phyloP scores from a whole-genome alignment of 805 yeast genomes.

The Monosporozyma yasuniensis region DNA sequence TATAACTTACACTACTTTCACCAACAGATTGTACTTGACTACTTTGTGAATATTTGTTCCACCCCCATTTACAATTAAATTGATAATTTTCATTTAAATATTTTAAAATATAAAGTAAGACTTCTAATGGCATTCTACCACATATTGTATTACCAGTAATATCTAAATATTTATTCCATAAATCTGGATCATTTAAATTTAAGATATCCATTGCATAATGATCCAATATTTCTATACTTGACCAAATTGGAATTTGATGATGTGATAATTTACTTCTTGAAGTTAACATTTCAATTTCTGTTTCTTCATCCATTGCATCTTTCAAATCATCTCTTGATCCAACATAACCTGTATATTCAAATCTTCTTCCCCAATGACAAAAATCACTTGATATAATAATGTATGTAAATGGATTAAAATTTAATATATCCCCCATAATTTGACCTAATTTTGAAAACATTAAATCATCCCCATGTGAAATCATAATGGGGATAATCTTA shows the following conservation, averaged over 20 bases:
- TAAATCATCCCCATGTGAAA: conserved; percentile 54
- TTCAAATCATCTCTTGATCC: conserved; percentile 19
- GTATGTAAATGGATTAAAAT: conserved; percentile 50
- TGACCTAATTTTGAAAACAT: conserved; percentile 40
- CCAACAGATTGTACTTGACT: conserved; percentile 35
- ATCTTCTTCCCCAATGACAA: conserved; percentile 85
- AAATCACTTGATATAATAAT: conserved; percentile 67
- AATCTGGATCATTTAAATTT: conserved; percentile 24
- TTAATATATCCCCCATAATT: conserved; percentile 45
- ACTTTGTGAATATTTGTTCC: conserved; percentile 81
- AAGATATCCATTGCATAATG: conserved; percentile 53
- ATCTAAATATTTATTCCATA: conserved; percentile 60
- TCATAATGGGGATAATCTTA: conserved; percentile 67
- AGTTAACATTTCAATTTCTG: conserved; percentile 25
- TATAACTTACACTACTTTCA: conserved; percentile 89
- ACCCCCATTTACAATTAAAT: conserved; percentile 35
- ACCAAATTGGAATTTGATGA: conserved; percentile 44
- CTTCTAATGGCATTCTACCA: conserved; percentile 75
- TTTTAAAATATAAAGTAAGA: conserved; percentile 45
- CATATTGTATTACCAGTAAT: conserved; percentile 84
- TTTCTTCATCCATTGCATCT: conserved; percentile 28
- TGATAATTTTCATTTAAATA: conserved; percentile 7
- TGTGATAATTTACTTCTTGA: conserved; percentile 22
- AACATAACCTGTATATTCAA: conserved; percentile 49
- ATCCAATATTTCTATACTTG: conserved; percentile 70